Evolutionary conservation across 1,284 basidiomycete species (phyloP), one percentile per base, ranked within the genome.

Genomic region (Coriolopsis trogii): DNA sequence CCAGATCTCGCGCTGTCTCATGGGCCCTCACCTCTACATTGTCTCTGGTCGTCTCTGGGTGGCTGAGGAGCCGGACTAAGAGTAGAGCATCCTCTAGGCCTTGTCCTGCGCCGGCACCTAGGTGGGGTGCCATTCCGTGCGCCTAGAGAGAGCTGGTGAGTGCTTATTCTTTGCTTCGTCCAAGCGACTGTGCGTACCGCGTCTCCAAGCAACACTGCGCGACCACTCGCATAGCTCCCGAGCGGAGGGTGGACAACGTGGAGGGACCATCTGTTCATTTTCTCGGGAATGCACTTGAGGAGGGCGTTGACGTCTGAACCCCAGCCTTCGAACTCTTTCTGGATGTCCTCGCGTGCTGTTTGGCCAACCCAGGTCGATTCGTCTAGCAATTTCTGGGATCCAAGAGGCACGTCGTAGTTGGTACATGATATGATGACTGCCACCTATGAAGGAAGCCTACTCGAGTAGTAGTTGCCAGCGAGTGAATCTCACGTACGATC

Each of bases 21-120:
- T 20, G 12, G 28, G 15, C 3, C 13, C 21, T 20, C 16, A 83
- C 83, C 53, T 73, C 65, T 10, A 87, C 60, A 56, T 79, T 81
- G 9, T 63, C 59, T 12, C 60, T 51, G 15, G 70, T 73, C 10
- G 78, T 76, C 49, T 69, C 61, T 2, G 79, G 73, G 57, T 79
- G 76, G 1, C 64, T 60, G 5, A 87, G 74, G 6, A 87, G 68
- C 16, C 70, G 65, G 29, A 73, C 73, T 7, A 87, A 68, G 16
- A 80, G 66, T 28, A 76, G 75, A 0, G 77, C 78, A 56, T 86
- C 84, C 60, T 87, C 84, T 33, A 85, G 73, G 0, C 80, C 83
- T 66, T 85, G 83, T 1, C 83, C 82, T 13, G 81, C 81, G 9
- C 84, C 84, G 0, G 81, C 76, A 2, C 83, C 82, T 13, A 85